Evolutionary conservation across 164 flowering plant genomes (phyloP).

Genomic region (Protea cynaroides): DNA sequence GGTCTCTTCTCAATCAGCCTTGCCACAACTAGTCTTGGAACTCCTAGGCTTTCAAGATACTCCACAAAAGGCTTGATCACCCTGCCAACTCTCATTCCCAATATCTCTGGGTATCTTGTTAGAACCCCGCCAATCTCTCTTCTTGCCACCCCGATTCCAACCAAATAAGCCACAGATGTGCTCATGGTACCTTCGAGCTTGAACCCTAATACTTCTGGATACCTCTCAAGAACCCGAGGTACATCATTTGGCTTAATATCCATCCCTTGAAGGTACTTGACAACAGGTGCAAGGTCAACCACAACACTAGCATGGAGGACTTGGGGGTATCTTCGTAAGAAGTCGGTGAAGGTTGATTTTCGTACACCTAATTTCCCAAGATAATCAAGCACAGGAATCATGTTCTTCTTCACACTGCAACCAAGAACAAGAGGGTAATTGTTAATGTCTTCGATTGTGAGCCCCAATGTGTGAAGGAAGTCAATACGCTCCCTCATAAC

Average conservation of each 20-base stretch:
- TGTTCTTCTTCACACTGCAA: constrained; percentile 93
- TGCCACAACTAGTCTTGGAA: constrained; percentile 75
- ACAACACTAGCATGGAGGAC: constrained; percentile 94
- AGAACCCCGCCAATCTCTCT: constrained; percentile 76
- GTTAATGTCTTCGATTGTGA: constrained; percentile 79
- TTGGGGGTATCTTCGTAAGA: constrained; percentile 82
- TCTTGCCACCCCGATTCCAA: constrained; percentile 83
- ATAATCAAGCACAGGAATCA: constrained; percentile 95
- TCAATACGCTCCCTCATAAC: constrained; percentile 93
- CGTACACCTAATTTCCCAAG: constrained; percentile 86
- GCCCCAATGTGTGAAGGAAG: constrained; percentile 79
- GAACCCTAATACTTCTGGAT: constrained; percentile 88
- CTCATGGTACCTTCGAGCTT: constrained; percentile 99
- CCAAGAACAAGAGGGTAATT: constrained; percentile 93
- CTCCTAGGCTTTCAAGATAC: constrained; percentile 63
- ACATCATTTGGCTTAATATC: constrained; percentile 75
- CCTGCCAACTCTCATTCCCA: constrained; percentile 90
- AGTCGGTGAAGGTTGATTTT: constrained; percentile 62
- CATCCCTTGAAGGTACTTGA: constrained; percentile 80
- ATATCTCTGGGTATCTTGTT: constrained; percentile 75
- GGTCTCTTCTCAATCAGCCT: constrained; percentile 83
- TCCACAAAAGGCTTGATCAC: constrained; percentile 92
- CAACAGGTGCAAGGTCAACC: constrained; percentile 87
- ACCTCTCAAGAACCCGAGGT: constrained; percentile 73
- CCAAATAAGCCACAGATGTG: constrained; percentile 93